Base-by-base conservation (phyloP, 441 rosid species). In the Codiaeum variegatum region DNA sequence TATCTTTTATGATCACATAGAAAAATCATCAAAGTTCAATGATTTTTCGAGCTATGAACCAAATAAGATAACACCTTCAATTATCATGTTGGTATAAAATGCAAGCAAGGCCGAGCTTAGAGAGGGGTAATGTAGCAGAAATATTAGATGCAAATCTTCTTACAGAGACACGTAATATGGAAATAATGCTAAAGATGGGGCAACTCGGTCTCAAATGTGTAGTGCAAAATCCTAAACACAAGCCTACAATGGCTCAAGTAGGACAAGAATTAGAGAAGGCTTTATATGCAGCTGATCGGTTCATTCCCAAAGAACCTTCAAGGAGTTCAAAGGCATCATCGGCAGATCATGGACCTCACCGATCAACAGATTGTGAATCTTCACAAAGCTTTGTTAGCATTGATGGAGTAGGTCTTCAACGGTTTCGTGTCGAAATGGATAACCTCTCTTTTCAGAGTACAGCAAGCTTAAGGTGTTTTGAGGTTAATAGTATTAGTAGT, bases 171-270 rank as follows among this genome's bases (percentile, higher is more conserved):
- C 86, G 91, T 73, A 80, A 86, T 65, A 83, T 76, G 82, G 82
- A 80, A 38, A 71, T 83, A 59, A 88, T 84, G 91, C 80, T 86
- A 52, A 86, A 84, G 75, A 83, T 90, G 88, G 92, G 88, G 29
- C 75, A 81, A 75, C 89, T 85, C 56, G 82, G 83, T 23, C 83
- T 85, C 3, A 79, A 80, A 80, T 86, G 91, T 67, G 86, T 75
- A 1, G 87, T 64, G 19, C 75, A 78, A 69, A 58, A n/a, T 19
- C 90, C 91, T 3, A 86, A 80, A 69, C 71, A 83, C 54, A 85
- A 88, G 18, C 91, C 90, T 4, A 80, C 86, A 11, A 86, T 88
- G 88, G 76, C 81, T 59, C 83, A 73, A 69, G 88, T 90, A 32
- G 81, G 83, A 82, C 83, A 82, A 74, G 86, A 90, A 70, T 81